These are phyloP conservation scores for Pseudocercospora musae DNA, from an alignment of 2,329 filamentous ascomycete genomes.

Conservation along the genomic window DNA sequence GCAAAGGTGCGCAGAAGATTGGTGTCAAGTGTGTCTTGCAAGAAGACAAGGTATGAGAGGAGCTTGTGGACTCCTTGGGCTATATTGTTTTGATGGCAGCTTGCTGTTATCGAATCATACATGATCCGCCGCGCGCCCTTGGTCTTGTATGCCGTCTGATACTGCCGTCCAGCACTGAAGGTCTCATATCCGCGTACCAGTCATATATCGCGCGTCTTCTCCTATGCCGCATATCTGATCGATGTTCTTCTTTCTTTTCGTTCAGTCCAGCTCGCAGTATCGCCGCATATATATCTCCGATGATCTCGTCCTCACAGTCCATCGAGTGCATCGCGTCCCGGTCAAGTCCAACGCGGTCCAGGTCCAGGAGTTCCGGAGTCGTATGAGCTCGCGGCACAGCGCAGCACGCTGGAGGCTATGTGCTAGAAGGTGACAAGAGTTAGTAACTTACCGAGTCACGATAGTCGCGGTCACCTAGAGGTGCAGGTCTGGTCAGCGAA, in stretches of 20 bases:
- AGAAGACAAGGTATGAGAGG: slow-evolving; percentile 16
- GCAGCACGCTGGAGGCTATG: slow-evolving; percentile 15
- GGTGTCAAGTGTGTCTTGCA: slow-evolving; percentile 12
- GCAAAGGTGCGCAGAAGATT: slow-evolving; percentile 8
- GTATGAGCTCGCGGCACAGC: background rate
- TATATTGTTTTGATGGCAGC: slow-evolving; percentile 18
- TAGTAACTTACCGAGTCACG: slow-evolving; percentile 21
- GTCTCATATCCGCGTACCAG: slow-evolving; percentile 15
- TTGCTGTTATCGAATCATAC: slow-evolving; percentile 20
- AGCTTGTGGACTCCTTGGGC: slow-evolving; percentile 17
- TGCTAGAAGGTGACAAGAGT: background rate
- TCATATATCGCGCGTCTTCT: slow-evolving; percentile 15
- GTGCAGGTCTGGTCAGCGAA: slow-evolving; percentile 5
- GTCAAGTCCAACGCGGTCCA: slow-evolving; percentile 20
- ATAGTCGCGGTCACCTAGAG: slow-evolving; percentile 14
- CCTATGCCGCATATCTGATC: slow-evolving; percentile 9
- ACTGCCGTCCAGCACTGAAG: slow-evolving; percentile 19
- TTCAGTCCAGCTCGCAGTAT: slow-evolving; percentile 5
- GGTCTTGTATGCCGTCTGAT: slow-evolving; percentile 20
- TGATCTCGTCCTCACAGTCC: slow-evolving; percentile 10
- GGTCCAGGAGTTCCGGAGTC: slow-evolving; percentile 10
- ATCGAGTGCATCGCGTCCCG: slow-evolving; percentile 17
- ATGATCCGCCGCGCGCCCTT: slow-evolving; percentile 19
- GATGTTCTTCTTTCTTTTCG: slow-evolving; percentile 1
- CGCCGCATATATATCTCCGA: slow-evolving; percentile 3